Base-by-base conservation (phyloP, 768 basidiomycete genomes). In the Boletus subcaerulescens region DNA sequence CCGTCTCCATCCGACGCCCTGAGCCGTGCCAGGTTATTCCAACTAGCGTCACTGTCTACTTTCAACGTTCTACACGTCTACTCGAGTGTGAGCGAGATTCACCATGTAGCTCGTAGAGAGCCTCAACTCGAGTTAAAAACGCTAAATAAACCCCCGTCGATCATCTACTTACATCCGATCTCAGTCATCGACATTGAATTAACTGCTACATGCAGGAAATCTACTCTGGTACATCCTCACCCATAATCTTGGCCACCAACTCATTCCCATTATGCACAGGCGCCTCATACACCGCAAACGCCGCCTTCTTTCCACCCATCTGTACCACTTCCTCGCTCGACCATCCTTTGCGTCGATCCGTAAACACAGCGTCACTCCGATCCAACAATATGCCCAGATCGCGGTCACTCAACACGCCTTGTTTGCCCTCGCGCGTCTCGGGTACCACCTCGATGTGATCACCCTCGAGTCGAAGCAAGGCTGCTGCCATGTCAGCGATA, bases 391-490 rank as follows among this genome's bases (percentile, higher is more conserved):
- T 77, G 22, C 87, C 84, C 35, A 99, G 72, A 62, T 97, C 92
- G 39, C 78, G 80, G 49, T 97, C 91, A 58, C 85, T 87, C 62
- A 99, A 77, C 47, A 98, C 84, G 33, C 81, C 81, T 43, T 77
- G 75, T 66, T 86, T 86, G 36, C 84, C 87, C 59, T 81, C 82
- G 8, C 60, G 59, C 17, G 85, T 89, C 62, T 84, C 80, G 2
- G 84, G 84, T 17, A 93, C 91, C 12, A 98, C 86, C 49, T 91
- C 83, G 54, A 98, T 91, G 66, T 93, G 86, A 72, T 98, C 92
- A 15, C 88, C 88, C 65, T 96, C 93, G 4, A 96, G 80, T 35
- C 77, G 78, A 22, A 96, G 76, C 40, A 97, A 73, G 18, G 84
- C 79, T 18, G 88, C 82, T 0, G 92, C 90, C 79, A 93, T 83